phyloP scores from a whole-genome alignment of 2,329 filamentous ascomycete genomes.

The Pseudogymnoascus sp. region DNA sequence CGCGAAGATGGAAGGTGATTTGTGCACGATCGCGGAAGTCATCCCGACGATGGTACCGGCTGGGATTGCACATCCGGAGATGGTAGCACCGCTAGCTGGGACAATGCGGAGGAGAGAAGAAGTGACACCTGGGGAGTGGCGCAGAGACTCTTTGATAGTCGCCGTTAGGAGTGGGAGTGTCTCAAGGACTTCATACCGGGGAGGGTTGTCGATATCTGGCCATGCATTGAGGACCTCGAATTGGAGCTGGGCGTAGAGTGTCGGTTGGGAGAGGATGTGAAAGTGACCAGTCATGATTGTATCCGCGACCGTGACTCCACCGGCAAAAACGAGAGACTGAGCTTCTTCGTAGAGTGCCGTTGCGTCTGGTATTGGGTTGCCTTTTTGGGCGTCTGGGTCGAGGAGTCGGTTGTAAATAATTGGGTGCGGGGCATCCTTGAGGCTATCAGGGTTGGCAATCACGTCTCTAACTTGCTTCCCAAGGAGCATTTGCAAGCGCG shows the following conservation, averaged over 20 bases:
- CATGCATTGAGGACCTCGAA: slow-evolving; percentile 36
- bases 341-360: slow-evolving; percentile 36
- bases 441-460: slow-evolving; percentile 23
- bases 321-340: slow-evolving; percentile 39
- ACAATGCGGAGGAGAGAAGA: slow-evolving; percentile 20
- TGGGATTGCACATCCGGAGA: slow-evolving; percentile 18
- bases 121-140: background rate
- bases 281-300: slow-evolving; percentile 36
- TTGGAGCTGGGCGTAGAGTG: slow-evolving; percentile 31
- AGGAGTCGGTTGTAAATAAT: slow-evolving; percentile 32
- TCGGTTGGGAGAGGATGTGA: slow-evolving; percentile 32
- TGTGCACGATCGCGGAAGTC: slow-evolving; percentile 20
- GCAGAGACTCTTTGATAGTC: slow-evolving; percentile 1
- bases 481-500: slow-evolving; percentile 19
- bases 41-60: slow-evolving; percentile 25
- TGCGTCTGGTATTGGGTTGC: slow-evolving; percentile 20
- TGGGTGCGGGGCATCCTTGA: slow-evolving; percentile 26
- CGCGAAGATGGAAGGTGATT: slow-evolving; percentile 29
- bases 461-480: slow-evolving; percentile 24
- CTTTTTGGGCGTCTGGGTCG: slow-evolving; percentile 26
- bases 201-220: slow-evolving; percentile 25
- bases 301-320: slow-evolving; percentile 38
- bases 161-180: slow-evolving; percentile 23
- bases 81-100: slow-evolving; percentile 17
- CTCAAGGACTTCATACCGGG: slow-evolving; percentile 31